phyloP scores from a whole-genome alignment of 352 stramenopile species.

The Globisporangium cederbergense region DNA sequence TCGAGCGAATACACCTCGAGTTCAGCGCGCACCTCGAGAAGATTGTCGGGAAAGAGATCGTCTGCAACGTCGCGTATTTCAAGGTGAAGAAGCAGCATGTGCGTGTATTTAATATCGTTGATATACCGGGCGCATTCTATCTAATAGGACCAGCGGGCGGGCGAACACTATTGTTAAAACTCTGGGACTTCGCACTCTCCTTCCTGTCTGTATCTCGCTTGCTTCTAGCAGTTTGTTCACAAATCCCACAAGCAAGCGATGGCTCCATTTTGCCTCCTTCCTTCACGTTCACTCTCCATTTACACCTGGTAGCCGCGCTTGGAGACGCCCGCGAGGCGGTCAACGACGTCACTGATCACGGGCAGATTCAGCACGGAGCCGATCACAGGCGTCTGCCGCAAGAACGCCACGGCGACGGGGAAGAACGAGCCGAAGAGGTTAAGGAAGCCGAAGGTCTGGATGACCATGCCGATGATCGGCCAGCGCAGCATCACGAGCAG shows the following conservation, averaged over 20 bases:
- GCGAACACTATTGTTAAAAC: neutral
- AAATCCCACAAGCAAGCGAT: no score
- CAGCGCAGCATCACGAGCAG: slow-evolving; percentile 91
- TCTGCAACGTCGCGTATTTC: slow-evolving; percentile 58
- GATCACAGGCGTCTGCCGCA: slow-evolving; percentile 91
- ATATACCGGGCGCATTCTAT: no score
- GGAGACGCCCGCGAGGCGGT: slow-evolving; percentile 76
- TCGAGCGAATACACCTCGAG: slow-evolving; percentile 58
- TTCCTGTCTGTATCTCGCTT: no score
- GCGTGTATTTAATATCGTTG: no score
- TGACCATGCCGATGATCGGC: slow-evolving; percentile 92
- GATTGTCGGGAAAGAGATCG: slow-evolving; percentile 59
- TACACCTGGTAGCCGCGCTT: slow-evolving; percentile 88
- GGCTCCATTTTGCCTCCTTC: neutral
- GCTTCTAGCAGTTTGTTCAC: no score
- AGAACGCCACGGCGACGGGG: slow-evolving; percentile 90
- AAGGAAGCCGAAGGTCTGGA: slow-evolving; percentile 92
- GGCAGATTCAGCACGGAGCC: slow-evolving; percentile 86
- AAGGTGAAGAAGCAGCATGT: slow-evolving; percentile 34
- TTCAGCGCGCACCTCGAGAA: slow-evolving; percentile 51
- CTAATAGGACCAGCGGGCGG: no score
- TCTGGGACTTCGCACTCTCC: neutral
- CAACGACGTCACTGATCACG: slow-evolving; percentile 75
- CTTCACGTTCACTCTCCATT: neutral
- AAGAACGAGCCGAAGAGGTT: slow-evolving; percentile 97